Evolutionary conservation across 2,329 filamentous ascomycete species (phyloP), one percentile per base, ranked within the genome.

Genomic region (Zalaria obscura): DNA sequence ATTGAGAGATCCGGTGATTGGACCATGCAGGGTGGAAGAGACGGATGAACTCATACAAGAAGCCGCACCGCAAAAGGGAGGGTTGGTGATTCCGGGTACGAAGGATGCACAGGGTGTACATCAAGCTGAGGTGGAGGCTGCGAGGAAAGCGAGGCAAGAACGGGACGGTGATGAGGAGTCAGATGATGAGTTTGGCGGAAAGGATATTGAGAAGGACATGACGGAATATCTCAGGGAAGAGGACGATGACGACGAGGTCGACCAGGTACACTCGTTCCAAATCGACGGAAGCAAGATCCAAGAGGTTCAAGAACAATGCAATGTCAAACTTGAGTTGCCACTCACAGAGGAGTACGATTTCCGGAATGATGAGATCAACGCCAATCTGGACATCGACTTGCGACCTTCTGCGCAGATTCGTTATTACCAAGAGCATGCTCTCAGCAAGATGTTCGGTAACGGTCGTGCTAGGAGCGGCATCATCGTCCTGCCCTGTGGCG

Each of bases 381-480:
- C 89, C 1, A 94, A 85, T 39, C 68, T 98, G 31, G 87, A 96
- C 43, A 98, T 98, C 51, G 89, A 96, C 58, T 69, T 96, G 38
- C 83, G 83, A 52, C 88, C 89, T 0, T 80, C 80, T 43, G 89
- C 88, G 0, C 83, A 89, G 55, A 96, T 96, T 57, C 79, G 89
- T 58, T 80, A 75, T 67, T 98, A 98, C 53, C 91, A 98, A 59
- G 91, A 98, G 61, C 93, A 95, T 65, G 93, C 87, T 50, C 69
- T 98, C 6, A 93, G 85, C 66, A 98, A 98, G 62, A 98, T 98
- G 91, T 98, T 98, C 59, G 89, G 91, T 56, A 98, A 98, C 56
- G 89, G 89, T 39, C 81, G 91, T 62, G 91, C 91, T 9, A 91
- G 94, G 66, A 95, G 87, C 61, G 91, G 91, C 43, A 93, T 98